Base-by-base conservation (phyloP, 2,329 filamentous ascomycete species). In the Hymenoscyphus albidus region DNA sequence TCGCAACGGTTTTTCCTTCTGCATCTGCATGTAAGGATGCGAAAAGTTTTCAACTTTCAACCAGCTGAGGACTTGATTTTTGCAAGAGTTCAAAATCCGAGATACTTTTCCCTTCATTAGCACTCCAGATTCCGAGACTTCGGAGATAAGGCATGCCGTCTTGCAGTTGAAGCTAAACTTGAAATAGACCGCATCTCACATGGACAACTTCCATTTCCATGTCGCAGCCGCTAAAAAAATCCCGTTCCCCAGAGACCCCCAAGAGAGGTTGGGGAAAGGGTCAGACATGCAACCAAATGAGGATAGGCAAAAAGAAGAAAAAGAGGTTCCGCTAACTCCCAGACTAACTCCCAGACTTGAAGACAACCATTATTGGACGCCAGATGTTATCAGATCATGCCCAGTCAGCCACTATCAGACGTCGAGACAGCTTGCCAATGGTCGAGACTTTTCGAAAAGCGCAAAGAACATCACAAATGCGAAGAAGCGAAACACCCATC, bases 321-420 rank as follows among this genome's bases (percentile, higher is more conserved):
- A 51, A 51, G n/a, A 27, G n/a, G 27, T 51, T 51, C n/a, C 44
- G 44, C 18, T 51, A 51, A 51, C 4, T 22, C 22, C 18, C 5
- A 12, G n/a, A 27, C 18, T 51, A 51, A 51, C 12, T 22, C 22
- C 18, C 5, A 12, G n/a, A 27, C 44, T 27, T 51, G n/a, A 12
- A 32, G 35, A 51, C 7, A 58, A 42, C 35, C 27, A 12, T 35
- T 14, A 59, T 62, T 62, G 55, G 61, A 32, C 38, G 38, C 32
- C 18, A 6, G 27, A 40, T n/a, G 16, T 38, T 42, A 27, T 18
- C 38, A 44, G 58, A 35, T 62, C 48, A 13, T 16, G 38, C 51
- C 22, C 31, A 42, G 18, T 40, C 61, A 62, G 55, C 61, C 61
- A 59, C 55, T 62, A 62, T 62, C 61, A 48, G 27, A 35, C 31